Evolutionary conservation across 495 filamentous ascomycete genomes (phyloP).

Genomic region (Amphirosellinia nigrospora): DNA sequence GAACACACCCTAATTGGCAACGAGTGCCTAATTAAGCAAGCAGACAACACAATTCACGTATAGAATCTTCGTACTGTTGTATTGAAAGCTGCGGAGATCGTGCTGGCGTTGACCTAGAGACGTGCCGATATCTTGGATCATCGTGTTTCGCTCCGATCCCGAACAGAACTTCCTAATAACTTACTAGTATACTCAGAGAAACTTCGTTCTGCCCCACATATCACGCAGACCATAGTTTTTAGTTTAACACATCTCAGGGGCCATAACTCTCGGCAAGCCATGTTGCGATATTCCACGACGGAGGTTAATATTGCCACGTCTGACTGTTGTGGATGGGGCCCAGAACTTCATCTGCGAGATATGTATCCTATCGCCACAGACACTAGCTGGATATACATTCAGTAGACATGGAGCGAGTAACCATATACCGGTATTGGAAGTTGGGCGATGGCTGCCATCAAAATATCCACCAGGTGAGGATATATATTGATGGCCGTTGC

Average conservation of each 20-base stretch:
- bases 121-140: neutral
- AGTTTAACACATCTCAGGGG: neutral
- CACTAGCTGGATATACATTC: neutral
- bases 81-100: too few species aligned
- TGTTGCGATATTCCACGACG: neutral
- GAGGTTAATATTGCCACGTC: neutral
- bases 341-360: neutral
- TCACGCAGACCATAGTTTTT: constrained; percentile 1
- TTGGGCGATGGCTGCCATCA: neutral
- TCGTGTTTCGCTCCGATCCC: neutral
- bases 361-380: neutral
- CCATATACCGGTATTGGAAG: neutral
- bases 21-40: neutral
- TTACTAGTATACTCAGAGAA: neutral
- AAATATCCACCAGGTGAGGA: neutral
- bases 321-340: neutral
- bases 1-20: neutral
- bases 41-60: neutral
- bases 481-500: neutral
- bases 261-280: neutral
- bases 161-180: neutral
- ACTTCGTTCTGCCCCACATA: neutral
- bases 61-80: neutral
- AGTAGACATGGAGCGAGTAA: neutral
- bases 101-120: neutral